Evolutionary conservation across 139 green algal genomes (phyloP), one percentile per base, ranked within the genome.

Genomic region (Chlamydomonas incerta): DNA sequence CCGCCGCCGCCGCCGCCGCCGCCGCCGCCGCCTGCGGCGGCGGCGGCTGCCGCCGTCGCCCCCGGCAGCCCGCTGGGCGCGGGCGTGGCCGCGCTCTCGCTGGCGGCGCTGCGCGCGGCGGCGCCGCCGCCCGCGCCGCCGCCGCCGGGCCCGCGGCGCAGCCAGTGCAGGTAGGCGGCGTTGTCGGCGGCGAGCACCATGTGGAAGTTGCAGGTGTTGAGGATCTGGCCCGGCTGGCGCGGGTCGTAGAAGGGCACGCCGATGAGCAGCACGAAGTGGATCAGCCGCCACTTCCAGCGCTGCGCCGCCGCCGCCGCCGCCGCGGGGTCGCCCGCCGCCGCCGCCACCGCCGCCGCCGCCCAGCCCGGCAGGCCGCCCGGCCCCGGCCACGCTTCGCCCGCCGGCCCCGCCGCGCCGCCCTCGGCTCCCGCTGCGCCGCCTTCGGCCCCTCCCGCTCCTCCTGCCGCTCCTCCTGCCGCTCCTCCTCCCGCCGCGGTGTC

Each of bases 221-320:
- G 80, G 33, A 86, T 86, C 55, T 86, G 80, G 26, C 50, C 52
- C 6, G 80, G 80, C 55, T 86, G 80, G 0, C 80, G 68, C 24
- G 80, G 55, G 55, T 86, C 80, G 55, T 86, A 86, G 80, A 86
- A 86, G 1, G 80, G 69, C 52, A 86, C 80, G 13, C 80, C 80
- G 26, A 86, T 71, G 2, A 84, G 46, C 62, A 89, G 26, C 52
- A 72, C 71, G 41, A 92, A 92, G 55, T 65, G 63, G 3, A 92
- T 81, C 70, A 92, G 81, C 63, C 87, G 74, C 88, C 88, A 92
- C 26, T 85, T 86, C 85, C 85, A 92, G 31, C 88, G 88, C 83
- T 89, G 87, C 29, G 60, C 35, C 46, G 81, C 60, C 1, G 73
- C 71, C 6, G 60, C 80, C 0, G 52, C 52, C 0, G 68, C 80